A percentile compares a stretch with the other conserved stretches of the same genome.
Conservation (phyloP, 768 basidiomycete genomes). For the Mycena indigotica region DNA sequence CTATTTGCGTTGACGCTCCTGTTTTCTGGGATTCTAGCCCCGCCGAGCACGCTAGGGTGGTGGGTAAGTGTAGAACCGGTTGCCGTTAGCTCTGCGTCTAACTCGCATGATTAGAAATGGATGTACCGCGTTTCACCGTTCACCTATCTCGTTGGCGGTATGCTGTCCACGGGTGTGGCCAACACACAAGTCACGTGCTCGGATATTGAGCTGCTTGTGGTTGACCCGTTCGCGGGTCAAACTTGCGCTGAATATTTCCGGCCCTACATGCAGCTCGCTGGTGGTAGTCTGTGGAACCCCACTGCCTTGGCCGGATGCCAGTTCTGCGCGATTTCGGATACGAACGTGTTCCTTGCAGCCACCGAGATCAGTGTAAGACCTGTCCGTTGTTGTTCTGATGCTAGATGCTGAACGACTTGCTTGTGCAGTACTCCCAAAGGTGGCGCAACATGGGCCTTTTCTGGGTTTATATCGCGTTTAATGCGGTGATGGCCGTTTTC, state of each 20-base stretch:
- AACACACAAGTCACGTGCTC: conserved; percentile 48
- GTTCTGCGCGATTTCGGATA: conserved; percentile 59
- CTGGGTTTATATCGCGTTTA: conserved; percentile 49
- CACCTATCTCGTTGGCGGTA: conserved; percentile 38
- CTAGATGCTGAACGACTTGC: conserved; percentile 37
- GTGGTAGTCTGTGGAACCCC: conserved; percentile 61
- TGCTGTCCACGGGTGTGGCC: conserved; percentile 29
- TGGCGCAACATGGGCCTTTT: conserved; percentile 62
- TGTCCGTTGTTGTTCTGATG: conserved; percentile 50
- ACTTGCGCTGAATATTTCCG: conserved; percentile 57
- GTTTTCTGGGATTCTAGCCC: conserved; percentile 42
- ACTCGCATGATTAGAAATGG: conserved; percentile 30
- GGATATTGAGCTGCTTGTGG: conserved; percentile 49
- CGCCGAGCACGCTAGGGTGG: conserved; percentile 26
- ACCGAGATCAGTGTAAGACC: conserved; percentile 61
- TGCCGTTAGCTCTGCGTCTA: background rate
- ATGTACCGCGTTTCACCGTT: conserved; percentile 41
- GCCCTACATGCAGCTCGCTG: conserved; percentile 48
- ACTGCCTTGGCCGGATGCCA: conserved; percentile 52
- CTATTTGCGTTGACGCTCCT: conserved; percentile 43
- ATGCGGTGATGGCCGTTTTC: conserved; percentile 39
- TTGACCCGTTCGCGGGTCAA: conserved; percentile 55
- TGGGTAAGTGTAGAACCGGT: conserved; percentile 20
- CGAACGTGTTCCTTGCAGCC: conserved; percentile 56
- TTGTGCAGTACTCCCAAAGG: conserved; percentile 43